phyloP scores from a whole-genome alignment of 345 rosid species.

The Carallia brachiata region DNA sequence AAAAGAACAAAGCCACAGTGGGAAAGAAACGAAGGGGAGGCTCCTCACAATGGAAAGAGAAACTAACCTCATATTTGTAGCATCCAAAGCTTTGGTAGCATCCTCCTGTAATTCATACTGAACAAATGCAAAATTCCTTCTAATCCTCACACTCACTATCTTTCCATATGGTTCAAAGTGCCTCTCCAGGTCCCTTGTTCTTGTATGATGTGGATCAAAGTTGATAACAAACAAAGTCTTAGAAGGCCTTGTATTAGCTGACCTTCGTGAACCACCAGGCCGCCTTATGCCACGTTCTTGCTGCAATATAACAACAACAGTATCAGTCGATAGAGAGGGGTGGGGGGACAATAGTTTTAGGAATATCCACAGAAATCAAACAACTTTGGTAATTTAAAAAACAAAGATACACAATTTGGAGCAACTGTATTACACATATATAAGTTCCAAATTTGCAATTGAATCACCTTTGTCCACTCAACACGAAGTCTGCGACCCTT shows the following conservation, averaged over 20 bases:
- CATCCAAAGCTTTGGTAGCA: constrained; percentile 80
- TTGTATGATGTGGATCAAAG: constrained; percentile 78
- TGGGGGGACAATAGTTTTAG: not conserved
- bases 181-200: constrained; percentile 87
- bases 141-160: constrained; percentile 81
- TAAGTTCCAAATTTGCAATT: not conserved
- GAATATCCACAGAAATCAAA: too few relatives aligned
- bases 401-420: too few relatives aligned
- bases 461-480: constrained; percentile 94
- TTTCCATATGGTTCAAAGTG: constrained; percentile 94
- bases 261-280: constrained; percentile 60
- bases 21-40: constrained; percentile 4
- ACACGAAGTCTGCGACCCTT: constrained; percentile 95
- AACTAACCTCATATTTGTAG: constrained; percentile 69
- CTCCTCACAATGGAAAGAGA: not conserved
- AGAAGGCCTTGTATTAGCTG: constrained; percentile 66
- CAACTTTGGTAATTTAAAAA: too few relatives aligned
- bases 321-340: not conserved
- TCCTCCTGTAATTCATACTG: constrained; percentile 89
- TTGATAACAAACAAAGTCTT: constrained; percentile 93
- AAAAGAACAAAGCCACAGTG: constrained; percentile 6
- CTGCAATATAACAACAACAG: constrained; percentile 33
- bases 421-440: too few relatives aligned
- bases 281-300: constrained; percentile 72
- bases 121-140: constrained; percentile 94